Evolutionary conservation across 495 filamentous ascomycete genomes (phyloP).

Genomic region (Penicillium lividum): DNA sequence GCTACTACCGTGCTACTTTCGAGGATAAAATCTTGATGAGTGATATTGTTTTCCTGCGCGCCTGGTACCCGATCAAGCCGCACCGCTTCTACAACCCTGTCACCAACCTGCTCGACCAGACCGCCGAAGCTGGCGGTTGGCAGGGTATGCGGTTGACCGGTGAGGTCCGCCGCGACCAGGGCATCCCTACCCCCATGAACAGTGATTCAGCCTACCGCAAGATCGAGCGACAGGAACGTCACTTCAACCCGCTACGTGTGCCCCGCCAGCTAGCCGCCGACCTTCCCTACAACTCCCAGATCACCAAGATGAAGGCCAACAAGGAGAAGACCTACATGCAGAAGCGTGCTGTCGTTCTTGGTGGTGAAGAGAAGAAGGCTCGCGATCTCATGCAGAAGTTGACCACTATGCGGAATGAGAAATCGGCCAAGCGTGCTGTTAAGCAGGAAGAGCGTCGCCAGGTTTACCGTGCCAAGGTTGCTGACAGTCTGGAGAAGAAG

Average conservation of each 20-base stretch:
- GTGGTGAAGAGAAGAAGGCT: conserved; percentile 82
- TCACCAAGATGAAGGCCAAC: conserved; percentile 75
- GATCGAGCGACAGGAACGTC: conserved; percentile 75
- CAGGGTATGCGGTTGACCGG: conserved; percentile 92
- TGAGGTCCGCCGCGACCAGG: conserved; percentile 76
- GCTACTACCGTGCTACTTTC: conserved; percentile 92
- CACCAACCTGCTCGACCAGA: conserved; percentile 74
- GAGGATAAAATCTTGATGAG: conserved; percentile 97
- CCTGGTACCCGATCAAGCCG: conserved; percentile 95
- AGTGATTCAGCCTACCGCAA: conserved; percentile 81
- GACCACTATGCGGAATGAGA: conserved; percentile 86
- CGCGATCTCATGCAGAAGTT: conserved; percentile 92
- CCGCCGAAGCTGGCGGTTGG: conserved; percentile 57
- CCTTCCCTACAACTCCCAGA: conserved; percentile 91
- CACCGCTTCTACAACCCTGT: conserved; percentile 96
- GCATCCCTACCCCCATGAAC: conserved; percentile 72
- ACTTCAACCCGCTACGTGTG: conserved; percentile 93
- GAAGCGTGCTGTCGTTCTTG: conserved; percentile 85
- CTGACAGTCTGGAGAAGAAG: conserved; percentile 78
- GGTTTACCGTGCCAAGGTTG: conserved; percentile 77
- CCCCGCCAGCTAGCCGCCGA: conserved; percentile 80
- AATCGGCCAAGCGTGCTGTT: conserved; percentile 71
- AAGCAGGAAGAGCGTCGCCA: conserved; percentile 85
- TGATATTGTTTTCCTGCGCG: conserved; percentile 92
- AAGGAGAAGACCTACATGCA: conserved; percentile 86